Evolutionary conservation across 306 rosid genomes (phyloP).

Genomic region (Sicyos edulis): DNA sequence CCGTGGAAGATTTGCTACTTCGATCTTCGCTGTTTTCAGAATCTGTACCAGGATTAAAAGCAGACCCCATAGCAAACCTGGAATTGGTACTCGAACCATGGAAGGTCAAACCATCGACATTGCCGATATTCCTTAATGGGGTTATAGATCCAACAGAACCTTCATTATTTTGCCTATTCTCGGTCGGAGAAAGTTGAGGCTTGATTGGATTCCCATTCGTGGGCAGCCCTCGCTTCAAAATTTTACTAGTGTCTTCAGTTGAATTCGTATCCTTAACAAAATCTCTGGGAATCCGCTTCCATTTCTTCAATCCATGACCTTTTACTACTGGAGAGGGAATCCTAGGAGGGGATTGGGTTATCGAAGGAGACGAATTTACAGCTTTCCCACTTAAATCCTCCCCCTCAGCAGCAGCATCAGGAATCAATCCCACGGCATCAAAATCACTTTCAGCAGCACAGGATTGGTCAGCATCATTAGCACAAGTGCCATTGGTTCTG

Average conservation of each 20-base stretch:
- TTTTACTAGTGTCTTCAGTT: slow-evolving; percentile 40
- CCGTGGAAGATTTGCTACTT: slow-evolving; percentile 82
- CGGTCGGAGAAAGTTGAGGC: slow-evolving; percentile 30
- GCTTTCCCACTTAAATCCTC: slow-evolving; percentile 27
- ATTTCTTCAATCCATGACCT: slow-evolving; percentile 51
- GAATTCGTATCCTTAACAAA: slow-evolving; percentile 37
- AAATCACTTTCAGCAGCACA: slow-evolving; percentile 31
- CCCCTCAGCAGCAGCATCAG: slow-evolving; percentile 23
- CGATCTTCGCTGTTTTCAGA: slow-evolving; percentile 85
- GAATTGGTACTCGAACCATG: slow-evolving; percentile 58
- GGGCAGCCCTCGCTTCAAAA: slow-evolving; percentile 61
- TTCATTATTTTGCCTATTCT: slow-evolving; percentile 45
- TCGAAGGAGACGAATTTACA: slow-evolving; percentile 23
- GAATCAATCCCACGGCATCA: slow-evolving; percentile 5
- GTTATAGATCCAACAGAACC: slow-evolving; percentile 42
- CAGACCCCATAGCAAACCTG: slow-evolving; percentile 52
- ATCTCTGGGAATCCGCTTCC: slow-evolving; percentile 50
- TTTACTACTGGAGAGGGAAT: slow-evolving; percentile 22
- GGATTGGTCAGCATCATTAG: slow-evolving; percentile 29
- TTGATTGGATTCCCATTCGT: slow-evolving; percentile 35
- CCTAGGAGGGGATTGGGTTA: slow-evolving; percentile 27
- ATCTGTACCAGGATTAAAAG: slow-evolving; percentile 61
- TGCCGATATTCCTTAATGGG: slow-evolving; percentile 39
- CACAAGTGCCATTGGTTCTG: slow-evolving; percentile 33
- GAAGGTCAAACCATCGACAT: slow-evolving; percentile 31